Evolutionary conservation across 768 basidiomycete genomes (phyloP), one percentile per base, ranked within the genome.

Genomic region (Sporobolomyces roseus): DNA sequence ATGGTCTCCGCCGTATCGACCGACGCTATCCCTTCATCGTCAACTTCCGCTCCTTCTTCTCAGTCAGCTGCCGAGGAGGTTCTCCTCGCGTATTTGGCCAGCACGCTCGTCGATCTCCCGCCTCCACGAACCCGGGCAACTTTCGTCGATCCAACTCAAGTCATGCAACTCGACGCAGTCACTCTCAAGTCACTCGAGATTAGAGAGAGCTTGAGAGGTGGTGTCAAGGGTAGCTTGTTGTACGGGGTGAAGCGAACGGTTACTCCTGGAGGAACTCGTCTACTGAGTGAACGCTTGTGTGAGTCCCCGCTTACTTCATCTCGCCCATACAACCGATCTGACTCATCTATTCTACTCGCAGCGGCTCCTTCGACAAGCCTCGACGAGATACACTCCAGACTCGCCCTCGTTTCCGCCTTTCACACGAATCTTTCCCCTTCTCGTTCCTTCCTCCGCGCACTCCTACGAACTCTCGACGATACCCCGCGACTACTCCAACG

Each of bases 121-220:
- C 60, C 60, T 0, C 71, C 63, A 6, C 43, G 48, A 4, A 38
- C 46, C 1, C 14, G 16, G 12, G 77, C 30, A 88, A 89, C 0
- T 81, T 80, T 49, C 84, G 81, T 70, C 88, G 91, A 77, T 81
- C 78, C 23, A 69, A 77, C 21, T 76, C 81, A 32, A 80, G 82
- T 86, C n/a, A 90, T 93, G 89, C 88, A 91, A 72, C 90, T 93
- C 63, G 91, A 93, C 76, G 83, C 88, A 6, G 87, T 92, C 76
- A 92, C 91, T 1, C 87, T 92, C 78, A 87, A 88, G 76, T 87
- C 88, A n/a, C 84, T 93, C 51, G 91, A 93, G 78, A 87, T 93
- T 60, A 83, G 86, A 29, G 89, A 91, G 79, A 83, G 83, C 35
- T 82, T 85, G 32, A 81, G 85, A 35, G 90, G 91, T 74, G 88